Conservation (phyloP, 2,329 filamentous ascomycete species). For the Aspergillus clavatus region DNA sequence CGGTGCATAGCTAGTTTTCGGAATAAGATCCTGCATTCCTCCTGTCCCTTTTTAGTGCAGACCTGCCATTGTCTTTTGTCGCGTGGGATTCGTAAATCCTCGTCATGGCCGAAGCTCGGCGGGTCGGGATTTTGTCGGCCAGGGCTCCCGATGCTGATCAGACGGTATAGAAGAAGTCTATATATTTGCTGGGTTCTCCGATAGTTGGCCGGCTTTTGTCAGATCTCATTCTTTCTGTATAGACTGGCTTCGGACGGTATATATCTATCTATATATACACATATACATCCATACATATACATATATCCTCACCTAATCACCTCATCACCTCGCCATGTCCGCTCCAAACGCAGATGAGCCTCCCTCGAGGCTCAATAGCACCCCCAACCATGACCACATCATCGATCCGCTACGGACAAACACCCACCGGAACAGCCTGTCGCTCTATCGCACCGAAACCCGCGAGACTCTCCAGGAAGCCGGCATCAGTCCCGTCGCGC, state of each 20-base stretch:
- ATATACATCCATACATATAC: no score
- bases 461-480: constrained; percentile 18
- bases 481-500: constrained; percentile 20
- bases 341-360: no score
- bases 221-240: no score
- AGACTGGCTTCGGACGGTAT: no score
- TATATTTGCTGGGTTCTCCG: background rate
- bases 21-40: background rate
- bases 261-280: no score
- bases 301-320: no score
- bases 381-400: background rate
- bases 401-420: background rate
- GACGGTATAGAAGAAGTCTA: background rate
- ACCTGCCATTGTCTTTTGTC: background rate
- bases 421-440: background rate
- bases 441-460: constrained; percentile 16
- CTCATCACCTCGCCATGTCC: no score
- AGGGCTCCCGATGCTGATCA: background rate
- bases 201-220: no score
- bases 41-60: background rate
- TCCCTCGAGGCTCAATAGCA: no score
- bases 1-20: no score
- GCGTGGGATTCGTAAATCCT: no score
- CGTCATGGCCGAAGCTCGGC: background rate
- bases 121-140: background rate